phyloP scores from a whole-genome alignment of 306 rosid species.

The Malus sylvestris region DNA sequence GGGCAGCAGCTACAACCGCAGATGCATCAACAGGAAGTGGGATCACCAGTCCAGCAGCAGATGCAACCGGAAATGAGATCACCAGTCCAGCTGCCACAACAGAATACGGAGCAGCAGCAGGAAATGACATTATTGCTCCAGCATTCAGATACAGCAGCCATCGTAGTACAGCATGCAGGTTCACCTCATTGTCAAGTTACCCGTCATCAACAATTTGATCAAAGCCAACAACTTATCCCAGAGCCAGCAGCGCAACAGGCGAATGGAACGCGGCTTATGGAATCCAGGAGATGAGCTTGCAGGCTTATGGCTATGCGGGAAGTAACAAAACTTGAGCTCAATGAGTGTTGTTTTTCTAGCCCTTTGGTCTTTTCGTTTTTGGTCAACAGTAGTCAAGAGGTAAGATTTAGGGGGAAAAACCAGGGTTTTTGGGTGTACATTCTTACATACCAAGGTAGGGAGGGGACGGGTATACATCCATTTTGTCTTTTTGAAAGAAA shows the following conservation, averaged over 20 bases:
- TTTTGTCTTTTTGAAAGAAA: not conserved
- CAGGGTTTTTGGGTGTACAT: not conserved
- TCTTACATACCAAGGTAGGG: not conserved
- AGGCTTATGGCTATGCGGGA: constrained; percentile 1
- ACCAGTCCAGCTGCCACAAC: not conserved
- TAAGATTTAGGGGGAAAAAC: not conserved
- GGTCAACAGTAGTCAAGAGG: not conserved
- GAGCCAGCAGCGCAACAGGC: not conserved
- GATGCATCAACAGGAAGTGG: too few relatives aligned
- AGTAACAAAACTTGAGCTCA: not conserved
- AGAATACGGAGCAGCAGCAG: not conserved
- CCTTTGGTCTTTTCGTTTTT: not conserved
- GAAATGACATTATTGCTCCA: not conserved
- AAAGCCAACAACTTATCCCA: not conserved
- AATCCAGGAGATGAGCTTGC: not conserved
- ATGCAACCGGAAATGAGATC: too few relatives aligned
- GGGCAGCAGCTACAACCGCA: too few relatives aligned
- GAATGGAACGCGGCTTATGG: not conserved
- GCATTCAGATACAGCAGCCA: not conserved
- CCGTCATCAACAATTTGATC: constrained; percentile 1
- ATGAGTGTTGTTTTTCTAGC: not conserved
- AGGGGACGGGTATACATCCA: not conserved
- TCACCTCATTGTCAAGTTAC: not conserved
- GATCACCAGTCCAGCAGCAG: too few relatives aligned
- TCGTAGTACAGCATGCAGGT: not conserved